A percentile compares a stretch with the other conserved stretches of the same genome.
Evolutionary conservation across 177 flowering plant genomes (phyloP).

Genomic region (Vitis hybrid): DNA sequence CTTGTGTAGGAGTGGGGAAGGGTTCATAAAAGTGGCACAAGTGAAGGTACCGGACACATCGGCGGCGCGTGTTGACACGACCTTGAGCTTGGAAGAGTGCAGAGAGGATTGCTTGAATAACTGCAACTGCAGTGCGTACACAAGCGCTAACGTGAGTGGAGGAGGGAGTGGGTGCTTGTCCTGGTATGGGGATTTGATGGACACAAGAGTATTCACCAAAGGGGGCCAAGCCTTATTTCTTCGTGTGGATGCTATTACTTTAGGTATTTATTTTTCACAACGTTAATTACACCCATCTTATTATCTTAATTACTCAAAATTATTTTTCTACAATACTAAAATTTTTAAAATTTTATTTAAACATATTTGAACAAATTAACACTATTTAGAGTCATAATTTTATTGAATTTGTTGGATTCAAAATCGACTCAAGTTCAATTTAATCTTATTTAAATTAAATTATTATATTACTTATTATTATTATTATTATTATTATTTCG

Average conservation of each 20-base stretch:
- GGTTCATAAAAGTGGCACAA: constrained; percentile 31
- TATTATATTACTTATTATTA: background rate
- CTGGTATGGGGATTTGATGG: constrained; percentile 19
- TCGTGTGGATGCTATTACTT: constrained; percentile 23
- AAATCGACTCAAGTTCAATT: no score
- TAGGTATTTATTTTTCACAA: constrained; percentile 21
- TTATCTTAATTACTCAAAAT: no score
- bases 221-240: constrained; percentile 21
- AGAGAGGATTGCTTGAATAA: constrained; percentile 26
- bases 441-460: no score
- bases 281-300: no score
- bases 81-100: constrained; percentile 25
- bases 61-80: constrained; percentile 14
- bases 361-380: no score
- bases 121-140: constrained; percentile 40
- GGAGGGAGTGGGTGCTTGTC: constrained; percentile 22
- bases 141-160: constrained; percentile 11
- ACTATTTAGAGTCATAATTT: no score
- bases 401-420: no score
- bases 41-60: constrained; percentile 40
- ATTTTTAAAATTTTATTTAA: no score
- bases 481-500: background rate
- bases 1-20: constrained; percentile 34
- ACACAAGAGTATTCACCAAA: constrained; percentile 2
- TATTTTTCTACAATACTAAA: no score